A percentile compares a stretch with the other conserved stretches of the same genome.
These are phyloP conservation scores for Paramecium pentaurelia DNA, from an alignment of 73 alveolate genomes.

Conservation along the genomic window DNA sequence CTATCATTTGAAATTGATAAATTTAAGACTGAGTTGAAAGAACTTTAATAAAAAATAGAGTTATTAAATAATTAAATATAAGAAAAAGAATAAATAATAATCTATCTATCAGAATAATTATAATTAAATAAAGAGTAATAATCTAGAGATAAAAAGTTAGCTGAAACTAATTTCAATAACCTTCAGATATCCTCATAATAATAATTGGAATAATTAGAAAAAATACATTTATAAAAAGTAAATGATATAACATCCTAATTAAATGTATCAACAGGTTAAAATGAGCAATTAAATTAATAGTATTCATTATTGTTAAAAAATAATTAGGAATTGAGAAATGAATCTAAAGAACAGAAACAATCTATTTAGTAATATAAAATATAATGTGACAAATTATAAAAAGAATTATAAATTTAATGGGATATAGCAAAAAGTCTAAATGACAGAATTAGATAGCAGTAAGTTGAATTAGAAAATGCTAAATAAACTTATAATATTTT, in stretches of 20 bases:
- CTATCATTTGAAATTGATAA: not conserved
- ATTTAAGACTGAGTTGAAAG: not conserved
- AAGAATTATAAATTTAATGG: not conserved
- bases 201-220: not conserved
- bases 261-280: not conserved
- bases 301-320: not conserved
- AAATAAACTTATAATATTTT: slow-evolving; percentile 14
- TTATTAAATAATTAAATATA: not conserved
- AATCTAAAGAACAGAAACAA: not conserved
- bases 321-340: not conserved
- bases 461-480: not conserved
- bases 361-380: not conserved
- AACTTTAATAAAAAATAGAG: not conserved
- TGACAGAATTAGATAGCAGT: not conserved
- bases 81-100: not conserved
- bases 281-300: not conserved
- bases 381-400: not conserved
- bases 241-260: not conserved
- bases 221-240: not conserved
- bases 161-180: not conserved
- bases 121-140: not conserved
- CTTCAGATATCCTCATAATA: not conserved
- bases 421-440: not conserved
- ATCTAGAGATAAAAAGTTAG: not conserved
- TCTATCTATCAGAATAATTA: not conserved